Conservation (phyloP, 1,139 yeast species). For the Taphrina wiesneri region DNA sequence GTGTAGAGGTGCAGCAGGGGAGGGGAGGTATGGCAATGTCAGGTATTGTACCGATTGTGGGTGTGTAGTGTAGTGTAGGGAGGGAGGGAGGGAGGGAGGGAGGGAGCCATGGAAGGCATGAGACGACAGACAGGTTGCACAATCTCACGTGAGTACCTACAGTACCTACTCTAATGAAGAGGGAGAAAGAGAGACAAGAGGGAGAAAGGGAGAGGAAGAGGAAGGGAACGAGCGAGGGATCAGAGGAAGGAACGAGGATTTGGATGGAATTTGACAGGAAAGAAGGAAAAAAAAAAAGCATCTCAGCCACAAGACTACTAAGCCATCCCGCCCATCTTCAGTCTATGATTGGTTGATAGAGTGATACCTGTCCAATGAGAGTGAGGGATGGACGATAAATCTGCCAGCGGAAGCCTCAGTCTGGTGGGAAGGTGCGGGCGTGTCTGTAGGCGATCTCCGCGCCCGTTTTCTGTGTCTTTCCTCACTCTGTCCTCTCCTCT, state of each 20-base stretch:
- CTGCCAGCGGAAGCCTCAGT: not conserved
- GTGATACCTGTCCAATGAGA: not conserved
- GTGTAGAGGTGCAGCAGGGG: too few species aligned
- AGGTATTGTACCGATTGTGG: too few species aligned
- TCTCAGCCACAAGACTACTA: not conserved
- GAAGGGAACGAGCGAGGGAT: not conserved
- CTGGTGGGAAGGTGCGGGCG: too few species aligned
- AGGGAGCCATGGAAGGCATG: too few species aligned
- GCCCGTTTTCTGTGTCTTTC: not conserved
- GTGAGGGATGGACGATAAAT: not conserved
- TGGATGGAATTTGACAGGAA: not conserved
- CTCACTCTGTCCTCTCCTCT: too few species aligned
- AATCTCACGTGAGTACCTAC: not conserved
- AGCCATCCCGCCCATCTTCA: not conserved
- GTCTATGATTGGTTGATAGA: not conserved
- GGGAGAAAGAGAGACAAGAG: not conserved
- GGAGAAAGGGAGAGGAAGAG: not conserved
- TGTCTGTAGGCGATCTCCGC: not conserved
- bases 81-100: too few species aligned
- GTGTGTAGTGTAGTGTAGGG: too few species aligned
- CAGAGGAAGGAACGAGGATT: not conserved
- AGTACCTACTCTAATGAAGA: too few species aligned
- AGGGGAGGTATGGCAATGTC: too few species aligned
- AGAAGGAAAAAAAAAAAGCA: too few species aligned
- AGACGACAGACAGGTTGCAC: not conserved